Base-by-base conservation (phyloP, 148 eudicot genomes). In the Persicaria maculosa region DNA sequence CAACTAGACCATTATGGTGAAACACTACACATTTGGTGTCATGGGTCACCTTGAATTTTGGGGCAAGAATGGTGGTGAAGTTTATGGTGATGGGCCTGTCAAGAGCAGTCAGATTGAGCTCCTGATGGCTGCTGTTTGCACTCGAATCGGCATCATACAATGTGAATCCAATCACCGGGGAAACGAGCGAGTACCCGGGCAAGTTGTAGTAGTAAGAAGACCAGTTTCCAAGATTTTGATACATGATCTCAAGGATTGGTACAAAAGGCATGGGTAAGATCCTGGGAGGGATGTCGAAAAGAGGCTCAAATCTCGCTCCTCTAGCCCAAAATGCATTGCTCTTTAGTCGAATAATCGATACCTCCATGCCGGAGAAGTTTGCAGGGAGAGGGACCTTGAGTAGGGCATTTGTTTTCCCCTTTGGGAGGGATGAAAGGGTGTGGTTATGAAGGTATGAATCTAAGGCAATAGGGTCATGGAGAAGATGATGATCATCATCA, bases 141-240 rank as follows among this genome's bases (percentile, higher is more conserved):
- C 75, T 74, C 47, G 9, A 80, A 44, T 1, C 19, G 11, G 88
- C 81, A 72, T 87, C 82, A 54, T 89, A 91, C 11, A 85, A 59
- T 44, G 76, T 72, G 17, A 91, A 50, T 6, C 97, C 97, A 44
- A 89, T 55, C 6, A 93, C 83, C 6, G 88, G 78, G 6, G 91
- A 62, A 3, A 88, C 71, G 61, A 89, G 47, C 14, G 82, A 83
- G 67, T 85, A 80, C 22, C 86, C 84, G 2, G 91, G 89, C 16
- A 93, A 79, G 6, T 80, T 75, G 67, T 82, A 85, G 58, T 89
- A 93, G 50, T 71, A 65, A 36, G 85, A 67, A 25, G 98, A 91
- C 82, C 76, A 83, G 80, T 89, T 93, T 44, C 93, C 93, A 0
- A 93, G 80, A 44, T 93, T 84, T 75, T 87, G 90, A 80, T 79